A percentile compares a stretch with the other conserved stretches of the same genome.
These are phyloP conservation scores for Geoglossum glabrum DNA, from an alignment of 495 filamentous ascomycete genomes.

Conservation along the genomic window DNA sequence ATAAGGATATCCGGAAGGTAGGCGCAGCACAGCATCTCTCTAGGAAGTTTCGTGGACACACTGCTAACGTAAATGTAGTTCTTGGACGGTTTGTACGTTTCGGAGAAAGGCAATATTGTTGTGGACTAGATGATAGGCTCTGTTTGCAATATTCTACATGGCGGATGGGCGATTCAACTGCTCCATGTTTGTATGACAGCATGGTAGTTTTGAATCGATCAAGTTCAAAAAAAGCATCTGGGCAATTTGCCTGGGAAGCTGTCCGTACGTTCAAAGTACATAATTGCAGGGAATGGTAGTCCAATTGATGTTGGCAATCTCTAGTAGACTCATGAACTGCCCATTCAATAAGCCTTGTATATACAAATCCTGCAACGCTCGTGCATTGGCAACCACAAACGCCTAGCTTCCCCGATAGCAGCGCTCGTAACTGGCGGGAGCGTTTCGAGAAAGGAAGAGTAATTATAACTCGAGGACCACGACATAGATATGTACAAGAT, in stretches of 20 bases:
- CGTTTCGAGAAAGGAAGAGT: no score
- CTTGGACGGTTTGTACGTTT: slow-evolving; percentile 98
- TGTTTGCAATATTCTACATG: not conserved
- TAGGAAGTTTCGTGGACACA: not conserved
- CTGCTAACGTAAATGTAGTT: slow-evolving; percentile 36
- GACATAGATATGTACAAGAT: no score
- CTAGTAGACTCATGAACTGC: not conserved
- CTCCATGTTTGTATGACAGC: not conserved
- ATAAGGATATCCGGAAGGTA: slow-evolving; percentile 99
- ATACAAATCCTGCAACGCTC: not conserved
- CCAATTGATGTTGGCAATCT: not conserved
- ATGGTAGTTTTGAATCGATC: not conserved
- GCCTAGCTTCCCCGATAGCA: not conserved
- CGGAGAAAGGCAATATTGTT: slow-evolving; percentile 83
- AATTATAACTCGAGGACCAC: no score
- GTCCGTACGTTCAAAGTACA: not conserved
- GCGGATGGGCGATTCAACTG: not conserved
- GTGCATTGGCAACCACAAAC: not conserved
- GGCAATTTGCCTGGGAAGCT: not conserved
- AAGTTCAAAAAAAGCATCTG: not conserved
- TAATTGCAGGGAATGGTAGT: not conserved
- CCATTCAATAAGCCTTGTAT: not conserved
- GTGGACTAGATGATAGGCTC: slow-evolving; percentile 33
- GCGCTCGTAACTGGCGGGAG: not conserved
- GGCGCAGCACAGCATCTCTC: slow-evolving; percentile 9